Base-by-base conservation (phyloP, 208 protist genomes). In the Crithidia acanthocephali region DNA sequence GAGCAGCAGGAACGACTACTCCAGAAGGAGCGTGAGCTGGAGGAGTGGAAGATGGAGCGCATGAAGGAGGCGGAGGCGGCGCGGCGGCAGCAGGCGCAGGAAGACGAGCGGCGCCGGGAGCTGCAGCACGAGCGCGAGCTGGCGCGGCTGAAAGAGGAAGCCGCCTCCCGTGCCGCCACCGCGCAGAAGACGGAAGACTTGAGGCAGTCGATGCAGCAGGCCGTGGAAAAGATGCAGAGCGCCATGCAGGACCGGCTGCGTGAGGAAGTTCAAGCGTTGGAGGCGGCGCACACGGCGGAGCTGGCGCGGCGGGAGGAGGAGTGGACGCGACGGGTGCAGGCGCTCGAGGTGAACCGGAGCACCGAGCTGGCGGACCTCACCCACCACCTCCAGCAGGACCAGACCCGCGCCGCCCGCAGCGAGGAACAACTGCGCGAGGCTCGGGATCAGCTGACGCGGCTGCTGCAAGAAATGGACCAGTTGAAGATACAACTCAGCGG, bases 41-140 rank as follows among this genome's bases (percentile, higher is more conserved):
- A 95, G 74, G 90, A 91, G 68, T 95, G 90, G 90, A 95, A 92
- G 76, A 22, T 87, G 50, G 83, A 88, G 74, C 72, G 82, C 7
- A 63, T 72, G 50, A 81, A 83, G 53, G 86, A 90, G 68, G 59
- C 77, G 8, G 87, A 93, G 50, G 69, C 59, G 3, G 61, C 79
- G 37, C 83, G 84, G 20, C 83, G 81, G 28, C 63, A 76, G 42
- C 77, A 74, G 33, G 51, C 73, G 11, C 79, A 86, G 50, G 90
- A 92, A 50, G 90, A 93, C 52, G 90, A 95, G 5, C 83, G 87
- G n/a, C 73, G 78, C 7, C 85, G 80, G 9, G 87, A 92, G 59
- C 76, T 90, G 27, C 76, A 83, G 64, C 81, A 93, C 64, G 84
- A 93, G 72, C 85, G 87, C 1, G 87, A 93, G 47, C 65, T 95